Evolutionary conservation across 1,139 yeast species (phyloP).

Genomic region (Saccharomyces hybrid): DNA sequence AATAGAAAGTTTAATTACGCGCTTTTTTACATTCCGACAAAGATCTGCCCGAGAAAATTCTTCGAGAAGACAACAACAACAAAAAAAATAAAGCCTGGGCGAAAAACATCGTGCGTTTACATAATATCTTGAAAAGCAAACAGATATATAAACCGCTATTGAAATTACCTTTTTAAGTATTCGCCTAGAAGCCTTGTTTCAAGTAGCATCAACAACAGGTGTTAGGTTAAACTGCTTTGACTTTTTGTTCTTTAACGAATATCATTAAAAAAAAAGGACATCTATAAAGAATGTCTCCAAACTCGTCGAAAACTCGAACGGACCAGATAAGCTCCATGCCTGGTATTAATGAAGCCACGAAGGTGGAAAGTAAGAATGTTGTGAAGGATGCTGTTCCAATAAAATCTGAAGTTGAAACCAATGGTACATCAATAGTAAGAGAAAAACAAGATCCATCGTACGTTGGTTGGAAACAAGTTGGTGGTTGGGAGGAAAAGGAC

Average conservation of each 20-base stretch:
- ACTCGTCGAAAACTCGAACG: neutral
- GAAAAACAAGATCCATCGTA: slow-evolving; percentile 54
- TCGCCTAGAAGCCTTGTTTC: neutral
- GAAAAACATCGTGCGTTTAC: neutral
- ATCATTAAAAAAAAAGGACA: neutral
- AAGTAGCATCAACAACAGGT: neutral
- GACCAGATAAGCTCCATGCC: neutral
- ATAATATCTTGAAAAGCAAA: neutral
- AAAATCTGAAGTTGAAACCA: slow-evolving; percentile 2
- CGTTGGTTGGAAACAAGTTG: slow-evolving; percentile 92
- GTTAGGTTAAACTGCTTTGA: neutral
- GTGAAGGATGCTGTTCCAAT: slow-evolving; percentile 27
- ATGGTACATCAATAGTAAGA: slow-evolving; percentile 28
- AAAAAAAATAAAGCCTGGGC: neutral
- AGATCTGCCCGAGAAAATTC: neutral
- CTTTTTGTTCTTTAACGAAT: neutral
- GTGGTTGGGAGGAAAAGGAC: slow-evolving; percentile 73
- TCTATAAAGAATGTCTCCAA: neutral
- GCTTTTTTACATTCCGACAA: neutral
- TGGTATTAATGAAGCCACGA: neutral
- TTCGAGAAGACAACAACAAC: slow-evolving; percentile 1
- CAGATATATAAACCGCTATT: neutral
- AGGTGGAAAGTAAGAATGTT: slow-evolving; percentile 4
- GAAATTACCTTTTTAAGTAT: neutral
- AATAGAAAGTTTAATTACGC: neutral